Conservation (phyloP, 202 grass and related monocot species). For the Zoysia matrella region DNA sequence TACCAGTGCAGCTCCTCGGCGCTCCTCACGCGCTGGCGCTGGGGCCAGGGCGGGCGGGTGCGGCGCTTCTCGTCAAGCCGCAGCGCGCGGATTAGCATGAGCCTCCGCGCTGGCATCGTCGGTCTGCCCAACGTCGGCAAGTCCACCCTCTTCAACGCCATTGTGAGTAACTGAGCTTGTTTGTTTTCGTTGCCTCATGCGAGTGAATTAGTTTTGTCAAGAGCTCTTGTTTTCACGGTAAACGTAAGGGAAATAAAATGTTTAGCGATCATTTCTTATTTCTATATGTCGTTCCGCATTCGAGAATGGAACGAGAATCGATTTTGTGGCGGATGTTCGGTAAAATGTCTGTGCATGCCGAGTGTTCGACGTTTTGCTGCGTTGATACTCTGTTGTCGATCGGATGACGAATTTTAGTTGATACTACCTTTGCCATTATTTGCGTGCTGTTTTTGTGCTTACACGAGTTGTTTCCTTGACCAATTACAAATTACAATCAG, state of each 20-base stretch:
- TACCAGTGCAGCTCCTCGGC: constrained; percentile 53
- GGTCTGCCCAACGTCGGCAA: constrained; percentile 96
- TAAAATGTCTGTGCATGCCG: background rate
- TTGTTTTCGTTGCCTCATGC: background rate
- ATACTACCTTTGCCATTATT: background rate
- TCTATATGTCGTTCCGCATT: background rate
- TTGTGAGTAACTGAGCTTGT: constrained; percentile 56
- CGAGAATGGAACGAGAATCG: background rate
- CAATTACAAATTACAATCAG: background rate
- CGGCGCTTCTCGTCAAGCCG: constrained; percentile 66
- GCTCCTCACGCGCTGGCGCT: constrained; percentile 59
- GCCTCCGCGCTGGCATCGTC: constrained; percentile 85
- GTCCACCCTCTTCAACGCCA: constrained; percentile 96
- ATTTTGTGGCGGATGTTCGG: background rate
- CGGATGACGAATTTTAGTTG: background rate
- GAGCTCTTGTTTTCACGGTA: background rate
- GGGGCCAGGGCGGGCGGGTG: constrained; percentile 34
- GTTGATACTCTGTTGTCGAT: background rate
- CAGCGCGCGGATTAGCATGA: constrained; percentile 82
- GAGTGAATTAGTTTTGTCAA: background rate
- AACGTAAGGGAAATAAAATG: background rate
- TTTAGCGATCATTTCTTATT: background rate
- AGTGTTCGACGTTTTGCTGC: constrained; percentile 56
- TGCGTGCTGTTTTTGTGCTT: background rate
- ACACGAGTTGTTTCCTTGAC: background rate